A percentile compares a stretch with the other conserved stretches of the same genome.
phyloP scores from a whole-genome alignment of 306 rosid genomes.

The Acacia confusa region DNA sequence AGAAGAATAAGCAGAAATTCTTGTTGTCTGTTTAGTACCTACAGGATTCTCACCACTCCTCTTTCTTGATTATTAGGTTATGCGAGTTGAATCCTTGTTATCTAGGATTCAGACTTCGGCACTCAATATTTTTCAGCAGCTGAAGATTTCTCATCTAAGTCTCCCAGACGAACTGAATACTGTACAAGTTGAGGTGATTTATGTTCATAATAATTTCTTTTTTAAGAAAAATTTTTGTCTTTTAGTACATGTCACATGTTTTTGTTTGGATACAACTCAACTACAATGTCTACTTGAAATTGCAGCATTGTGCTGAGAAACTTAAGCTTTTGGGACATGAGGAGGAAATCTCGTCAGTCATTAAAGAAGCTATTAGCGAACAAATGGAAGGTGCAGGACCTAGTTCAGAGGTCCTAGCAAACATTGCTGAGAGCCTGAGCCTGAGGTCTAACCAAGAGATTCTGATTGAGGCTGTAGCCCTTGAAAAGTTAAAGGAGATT shows the following conservation, averaged over 20 bases:
- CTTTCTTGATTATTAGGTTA: conserved; percentile 59
- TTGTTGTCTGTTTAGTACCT: conserved; percentile 4
- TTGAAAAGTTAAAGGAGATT: conserved; percentile 80
- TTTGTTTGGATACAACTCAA: conserved; percentile 9
- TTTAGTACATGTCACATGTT: conserved; percentile 22
- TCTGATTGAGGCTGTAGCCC: conserved; percentile 91
- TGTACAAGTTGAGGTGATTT: conserved; percentile 60
- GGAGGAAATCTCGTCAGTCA: conserved; percentile 51
- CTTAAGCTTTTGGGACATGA: conserved; percentile 65
- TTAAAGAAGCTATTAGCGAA: conserved; percentile 61
- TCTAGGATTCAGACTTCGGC: conserved; percentile 52
- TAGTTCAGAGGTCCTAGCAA: conserved; percentile 59
- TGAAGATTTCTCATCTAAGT: conserved; percentile 53
- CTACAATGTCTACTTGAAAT: conserved; percentile 35
- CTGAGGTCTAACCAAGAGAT: conserved; percentile 72
- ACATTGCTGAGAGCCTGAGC: conserved; percentile 67
- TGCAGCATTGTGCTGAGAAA: conserved; percentile 75
- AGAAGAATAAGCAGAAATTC: conserved; percentile 19
- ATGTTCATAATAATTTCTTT: conserved; percentile 22
- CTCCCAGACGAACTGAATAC: conserved; percentile 62
- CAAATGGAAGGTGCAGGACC: conserved; percentile 64
- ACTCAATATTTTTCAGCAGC: conserved; percentile 58
- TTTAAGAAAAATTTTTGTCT: background rate
- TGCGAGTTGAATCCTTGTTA: conserved; percentile 66
- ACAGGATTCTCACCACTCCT: conserved; percentile 32